A percentile compares a stretch with the other conserved stretches of the same genome.
Conservation (phyloP, 768 basidiomycete species). For the Tricholoma matsutake region DNA sequence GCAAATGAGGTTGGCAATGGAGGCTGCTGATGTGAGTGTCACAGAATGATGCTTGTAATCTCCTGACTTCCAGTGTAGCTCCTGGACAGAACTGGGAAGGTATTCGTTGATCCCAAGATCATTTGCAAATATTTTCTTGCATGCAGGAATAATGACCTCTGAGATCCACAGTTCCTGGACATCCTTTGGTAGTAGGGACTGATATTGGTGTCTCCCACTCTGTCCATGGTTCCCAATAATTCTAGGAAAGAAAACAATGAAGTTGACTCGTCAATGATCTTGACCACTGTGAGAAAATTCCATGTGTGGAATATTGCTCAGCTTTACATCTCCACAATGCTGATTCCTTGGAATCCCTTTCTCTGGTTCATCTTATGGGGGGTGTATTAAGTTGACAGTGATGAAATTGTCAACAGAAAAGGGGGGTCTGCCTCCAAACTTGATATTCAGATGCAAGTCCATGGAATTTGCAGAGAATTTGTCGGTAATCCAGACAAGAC, state of each 20-base stretch:
- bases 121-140: neutral
- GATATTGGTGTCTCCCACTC: neutral
- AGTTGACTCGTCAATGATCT: neutral
- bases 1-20: neutral
- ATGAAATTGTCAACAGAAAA: neutral
- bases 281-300: neutral
- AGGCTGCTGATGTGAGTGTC: neutral
- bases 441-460: neutral
- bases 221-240: neutral
- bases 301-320: neutral
- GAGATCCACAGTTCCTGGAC: neutral
- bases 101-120: neutral
- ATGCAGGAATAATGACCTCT: neutral
- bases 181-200: neutral
- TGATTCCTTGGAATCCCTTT: neutral
- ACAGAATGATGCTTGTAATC: neutral
- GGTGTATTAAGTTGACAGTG: neutral
- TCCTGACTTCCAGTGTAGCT: neutral
- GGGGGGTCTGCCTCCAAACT: neutral
- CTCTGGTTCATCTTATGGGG: neutral
- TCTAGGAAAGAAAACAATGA: neutral
- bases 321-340: neutral
- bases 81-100: neutral
- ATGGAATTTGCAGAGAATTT: neutral
- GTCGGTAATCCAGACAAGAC: neutral